Evolutionary conservation across 352 stramenopile genomes (phyloP), one percentile per base, ranked within the genome.

Genomic region (Phytophthora parvispora): DNA sequence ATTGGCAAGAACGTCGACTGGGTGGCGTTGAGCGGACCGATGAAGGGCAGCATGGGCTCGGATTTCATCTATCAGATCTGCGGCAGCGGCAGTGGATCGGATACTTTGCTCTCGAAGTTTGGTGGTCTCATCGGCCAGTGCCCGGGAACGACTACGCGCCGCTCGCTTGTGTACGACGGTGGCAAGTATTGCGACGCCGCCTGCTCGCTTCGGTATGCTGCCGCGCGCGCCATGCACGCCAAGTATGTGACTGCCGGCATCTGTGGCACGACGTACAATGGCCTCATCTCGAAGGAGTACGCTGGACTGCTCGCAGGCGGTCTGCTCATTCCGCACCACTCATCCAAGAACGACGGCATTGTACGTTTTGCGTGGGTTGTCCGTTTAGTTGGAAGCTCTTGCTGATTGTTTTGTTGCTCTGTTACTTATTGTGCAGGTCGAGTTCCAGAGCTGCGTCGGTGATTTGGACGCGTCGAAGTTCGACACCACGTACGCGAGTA

Each of bases 401-500:
- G 50, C 49, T 64, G 62, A 61, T 28, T 52, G 18, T 53, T 25
- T 66, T 42, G 34, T 22, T 43, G 15, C 4, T 32, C 2, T 56
- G 25, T 52, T 49, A n/a, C n/a, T n/a, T 36, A 20, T 6, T 52
- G 24, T n/a, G 25, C 38, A 83, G 77, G 80, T 91, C 12, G 81
- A 88, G 48, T 89, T 87, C 58, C 70, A 86, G 51, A 91, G 81
- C 59, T 91, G 83, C 57, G 51, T 78, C 31, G 74, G 69, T 6
- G 60, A 72, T 8, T 63, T 90, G 10, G 69, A 84, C 25, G 18
- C 59, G 25, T 75, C 60, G 6, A 70, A 66, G 28, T 89, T 90
- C 36, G 60, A 52, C 10, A 64, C 67, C 1, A 64, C 67, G 47
- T 89, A 72, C 29, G 62, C 60, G 3, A 86, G 72, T 56, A 57